Conservation (phyloP, 176 grass and related monocot species). For the Pharus latifolius region DNA sequence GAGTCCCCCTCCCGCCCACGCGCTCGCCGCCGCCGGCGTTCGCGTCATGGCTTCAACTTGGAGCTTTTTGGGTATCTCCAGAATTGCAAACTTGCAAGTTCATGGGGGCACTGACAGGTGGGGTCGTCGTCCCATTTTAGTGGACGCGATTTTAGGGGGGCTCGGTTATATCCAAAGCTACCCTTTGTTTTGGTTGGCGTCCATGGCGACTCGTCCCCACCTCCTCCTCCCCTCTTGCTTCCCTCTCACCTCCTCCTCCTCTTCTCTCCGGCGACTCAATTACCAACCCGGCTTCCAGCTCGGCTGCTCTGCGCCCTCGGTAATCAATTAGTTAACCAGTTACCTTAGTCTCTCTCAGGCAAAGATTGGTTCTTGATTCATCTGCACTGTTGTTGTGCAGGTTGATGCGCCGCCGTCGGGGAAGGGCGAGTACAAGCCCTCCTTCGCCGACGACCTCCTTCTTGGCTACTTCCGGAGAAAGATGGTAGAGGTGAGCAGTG, state of each 20-base stretch:
- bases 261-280: neutral
- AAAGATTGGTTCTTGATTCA: neutral
- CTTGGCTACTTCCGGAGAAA: conserved; percentile 33
- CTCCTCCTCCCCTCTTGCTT: neutral
- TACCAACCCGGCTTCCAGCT: neutral
- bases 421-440: conserved; percentile 7
- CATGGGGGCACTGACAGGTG: too few species aligned
- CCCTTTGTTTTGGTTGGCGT: neutral
- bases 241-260: neutral
- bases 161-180: too few species aligned
- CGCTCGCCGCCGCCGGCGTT: too few species aligned
- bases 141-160: too few species aligned
- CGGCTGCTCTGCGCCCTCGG: conserved; percentile 20
- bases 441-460: conserved; percentile 28
- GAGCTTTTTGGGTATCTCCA: too few species aligned
- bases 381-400: neutral
- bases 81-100: too few species aligned
- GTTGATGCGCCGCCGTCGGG: neutral
- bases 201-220: neutral
- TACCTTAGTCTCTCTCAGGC: neutral
- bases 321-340: neutral
- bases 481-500: conserved; percentile 54
- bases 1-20: too few species aligned
- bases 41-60: too few species aligned
- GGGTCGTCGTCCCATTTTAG: too few species aligned